These are phyloP conservation scores for Acacia crassicarpa DNA, from an alignment of 306 rosid genomes.

Conservation along the genomic window DNA sequence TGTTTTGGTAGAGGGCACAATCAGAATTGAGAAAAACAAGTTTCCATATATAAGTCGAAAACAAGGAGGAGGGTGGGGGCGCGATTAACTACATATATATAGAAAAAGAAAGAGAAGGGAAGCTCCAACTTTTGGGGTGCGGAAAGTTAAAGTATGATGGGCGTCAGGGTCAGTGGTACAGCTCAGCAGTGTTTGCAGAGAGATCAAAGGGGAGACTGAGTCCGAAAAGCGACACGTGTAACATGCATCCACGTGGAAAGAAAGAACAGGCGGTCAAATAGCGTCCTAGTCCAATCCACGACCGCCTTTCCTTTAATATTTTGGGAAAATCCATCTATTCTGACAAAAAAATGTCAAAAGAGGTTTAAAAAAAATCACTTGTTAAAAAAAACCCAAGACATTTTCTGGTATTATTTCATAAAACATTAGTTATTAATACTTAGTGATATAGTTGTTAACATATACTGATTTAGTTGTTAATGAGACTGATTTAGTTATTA, in stretches of 20 bases:
- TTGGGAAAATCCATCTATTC: too few relatives aligned
- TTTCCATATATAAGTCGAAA: not conserved
- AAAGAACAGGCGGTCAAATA: not conserved
- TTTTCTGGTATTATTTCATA: too few relatives aligned
- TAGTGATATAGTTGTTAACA: too few relatives aligned
- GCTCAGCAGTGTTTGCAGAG: constrained; percentile 10
- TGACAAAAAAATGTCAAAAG: too few relatives aligned
- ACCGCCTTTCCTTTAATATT: too few relatives aligned
- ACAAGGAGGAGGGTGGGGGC: not conserved
- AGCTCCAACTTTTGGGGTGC: not conserved
- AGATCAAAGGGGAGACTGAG: not conserved
- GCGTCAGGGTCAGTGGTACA: not conserved
- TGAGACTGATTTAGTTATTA: too few relatives aligned
- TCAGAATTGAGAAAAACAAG: not conserved
- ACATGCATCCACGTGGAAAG: constrained; percentile 19
- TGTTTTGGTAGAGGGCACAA: not conserved
- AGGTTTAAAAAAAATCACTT: too few relatives aligned
- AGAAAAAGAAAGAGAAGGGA: not conserved
- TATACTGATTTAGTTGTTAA: too few relatives aligned
- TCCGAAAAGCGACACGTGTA: constrained; percentile 31
- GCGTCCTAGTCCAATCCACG: too few relatives aligned
- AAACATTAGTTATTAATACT: too few relatives aligned
- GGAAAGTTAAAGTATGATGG: not conserved
- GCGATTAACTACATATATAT: not conserved
- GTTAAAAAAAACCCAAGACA: too few relatives aligned